Base-by-base conservation (phyloP, 805 yeast species). In the Ogataea degrootiae region DNA sequence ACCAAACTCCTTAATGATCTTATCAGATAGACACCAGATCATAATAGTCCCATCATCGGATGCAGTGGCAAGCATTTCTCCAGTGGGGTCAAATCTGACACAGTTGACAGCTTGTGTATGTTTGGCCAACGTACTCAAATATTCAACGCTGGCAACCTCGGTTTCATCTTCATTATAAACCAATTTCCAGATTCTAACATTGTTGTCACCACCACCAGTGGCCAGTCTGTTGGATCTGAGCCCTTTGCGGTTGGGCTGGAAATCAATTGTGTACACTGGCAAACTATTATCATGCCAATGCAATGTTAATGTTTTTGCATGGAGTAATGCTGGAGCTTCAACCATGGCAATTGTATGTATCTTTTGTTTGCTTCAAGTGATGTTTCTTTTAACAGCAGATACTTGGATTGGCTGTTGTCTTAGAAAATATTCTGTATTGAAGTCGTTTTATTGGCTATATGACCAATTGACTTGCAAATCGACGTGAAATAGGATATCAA, bases 51-150 rank as follows among this genome's bases (percentile, higher is more conserved):
- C 98, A 64, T 94, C 99, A 61, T 94, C 99, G 3, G 97, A 96
- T 0, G 96, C 97, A 0, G 92, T 77, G 0, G 98, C 98, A 21
- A 94, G 69, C 6, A 76, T 54, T 42, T 76, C 73, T 1, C 97
- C 97, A 3, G 64, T 67, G 2, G 84, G 82, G 59, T 80, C 83
- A 61, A 91, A 94, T 44, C 96, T 70, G 5, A 88, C 96, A 34
- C 82, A 91, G 61, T 94, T 94, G 19, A 94, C 97, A 0, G 98
- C 97, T 63, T 90, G 96, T 2, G 94, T 87, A 62, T 94, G 99
- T 57, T 89, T 90, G 3, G 85, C 66, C 43, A 94, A 73, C 0
- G 97, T 88, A 16, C 94, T 79, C 29, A 90, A 69, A 63, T 90
- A 92, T 50, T 82, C 85, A 16, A 90, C 85, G 0, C 77, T 61